Evolutionary conservation across 768 basidiomycete species (phyloP).

Genomic region (Suillus sp.): DNA sequence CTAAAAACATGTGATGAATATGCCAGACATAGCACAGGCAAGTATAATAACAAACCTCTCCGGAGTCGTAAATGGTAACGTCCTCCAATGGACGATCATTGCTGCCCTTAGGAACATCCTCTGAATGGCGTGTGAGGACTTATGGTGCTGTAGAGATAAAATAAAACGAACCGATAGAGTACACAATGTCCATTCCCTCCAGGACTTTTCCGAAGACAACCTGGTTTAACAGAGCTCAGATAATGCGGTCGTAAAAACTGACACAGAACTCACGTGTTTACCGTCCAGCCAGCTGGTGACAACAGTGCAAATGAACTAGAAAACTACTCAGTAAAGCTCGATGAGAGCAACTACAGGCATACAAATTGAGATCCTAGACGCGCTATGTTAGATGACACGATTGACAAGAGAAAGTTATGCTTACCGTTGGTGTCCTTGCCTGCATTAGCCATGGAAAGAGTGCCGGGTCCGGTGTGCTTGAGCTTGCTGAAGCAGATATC

Average conservation of each 20-base stretch:
- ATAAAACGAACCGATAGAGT: slow-evolving; percentile 62
- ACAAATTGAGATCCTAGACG: slow-evolving; percentile 83
- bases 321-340: not conserved
- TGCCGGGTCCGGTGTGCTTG: slow-evolving; percentile 85
- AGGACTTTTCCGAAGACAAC: slow-evolving; percentile 93
- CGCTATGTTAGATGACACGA: slow-evolving; percentile 16
- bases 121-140: slow-evolving; percentile 41
- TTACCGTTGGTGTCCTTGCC: slow-evolving; percentile 90
- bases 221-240: slow-evolving; percentile 39
- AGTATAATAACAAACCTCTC: slow-evolving; percentile 65
- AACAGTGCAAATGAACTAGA: slow-evolving; percentile 89
- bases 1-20: slow-evolving; percentile 34
- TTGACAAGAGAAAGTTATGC: slow-evolving; percentile 12
- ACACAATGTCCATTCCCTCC: slow-evolving; percentile 89
- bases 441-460: slow-evolving; percentile 94
- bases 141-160: not conserved
- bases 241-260: not conserved
- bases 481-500: slow-evolving; percentile 71
- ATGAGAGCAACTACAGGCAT: slow-evolving; percentile 25
- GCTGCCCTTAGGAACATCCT: slow-evolving; percentile 69
- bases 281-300: slow-evolving; percentile 89
- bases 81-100: slow-evolving; percentile 77
- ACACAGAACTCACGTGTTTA: slow-evolving; percentile 62
- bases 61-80: slow-evolving; percentile 79
- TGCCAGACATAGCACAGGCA: slow-evolving; percentile 12